Evolutionary conservation across 2,329 filamentous ascomycete genomes (phyloP).

Genomic region (Chalaropsis ovoidea): DNA sequence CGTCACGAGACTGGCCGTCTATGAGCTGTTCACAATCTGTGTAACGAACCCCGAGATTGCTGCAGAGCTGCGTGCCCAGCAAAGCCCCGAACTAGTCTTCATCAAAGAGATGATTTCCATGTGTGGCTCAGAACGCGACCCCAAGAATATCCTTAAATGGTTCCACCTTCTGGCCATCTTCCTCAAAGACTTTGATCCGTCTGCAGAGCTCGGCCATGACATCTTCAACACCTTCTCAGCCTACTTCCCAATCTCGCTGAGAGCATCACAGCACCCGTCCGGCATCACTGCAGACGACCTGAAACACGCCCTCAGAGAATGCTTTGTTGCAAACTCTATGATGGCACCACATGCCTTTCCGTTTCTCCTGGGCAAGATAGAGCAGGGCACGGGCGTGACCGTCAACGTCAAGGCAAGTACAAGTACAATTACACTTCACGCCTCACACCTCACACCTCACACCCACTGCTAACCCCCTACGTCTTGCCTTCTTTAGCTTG

Average conservation of each 20-base stretch:
- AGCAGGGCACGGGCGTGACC: slow-evolving; percentile 49
- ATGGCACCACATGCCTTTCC: slow-evolving; percentile 41
- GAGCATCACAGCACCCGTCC: slow-evolving; percentile 40
- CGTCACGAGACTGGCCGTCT: slow-evolving; percentile 44
- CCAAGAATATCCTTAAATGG: slow-evolving; percentile 48
- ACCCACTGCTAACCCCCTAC: neutral
- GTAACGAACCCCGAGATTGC: slow-evolving; percentile 37
- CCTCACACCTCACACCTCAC: no score
- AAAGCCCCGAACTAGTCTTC: slow-evolving; percentile 39
- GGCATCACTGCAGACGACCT: slow-evolving; percentile 48
- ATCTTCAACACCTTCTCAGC: slow-evolving; percentile 48
- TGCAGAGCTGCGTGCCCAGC: slow-evolving; percentile 35
- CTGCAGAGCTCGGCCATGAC: slow-evolving; percentile 39
- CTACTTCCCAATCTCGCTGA: slow-evolving; percentile 51
- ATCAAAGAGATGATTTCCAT: slow-evolving; percentile 42
- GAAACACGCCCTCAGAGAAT: slow-evolving; percentile 44
- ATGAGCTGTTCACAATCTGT: slow-evolving; percentile 40
- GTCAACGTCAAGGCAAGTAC: slow-evolving; percentile 45
- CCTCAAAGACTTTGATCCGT: slow-evolving; percentile 38
- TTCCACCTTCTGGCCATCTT: slow-evolving; percentile 43
- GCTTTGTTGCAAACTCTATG: slow-evolving; percentile 43
- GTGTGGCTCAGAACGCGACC: slow-evolving; percentile 47
- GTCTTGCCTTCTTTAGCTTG: slow-evolving; percentile 35
- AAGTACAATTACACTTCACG: neutral
- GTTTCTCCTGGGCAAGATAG: slow-evolving; percentile 47